Conservation (phyloP, 1,284 basidiomycete genomes). For the Xerocomus cyaneibrunnescens region DNA sequence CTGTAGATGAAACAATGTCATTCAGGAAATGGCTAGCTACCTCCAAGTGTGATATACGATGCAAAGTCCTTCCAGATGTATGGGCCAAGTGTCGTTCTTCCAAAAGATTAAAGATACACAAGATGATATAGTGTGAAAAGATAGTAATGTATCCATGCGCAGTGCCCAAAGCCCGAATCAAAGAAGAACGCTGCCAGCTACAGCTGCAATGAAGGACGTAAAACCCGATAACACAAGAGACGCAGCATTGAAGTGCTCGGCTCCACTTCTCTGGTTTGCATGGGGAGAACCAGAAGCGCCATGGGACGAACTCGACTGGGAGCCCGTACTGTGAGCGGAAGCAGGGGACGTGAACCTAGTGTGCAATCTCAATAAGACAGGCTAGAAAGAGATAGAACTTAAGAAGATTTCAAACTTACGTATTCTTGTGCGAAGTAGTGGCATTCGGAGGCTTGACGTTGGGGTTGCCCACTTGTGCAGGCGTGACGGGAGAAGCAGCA, state of each 20-base stretch:
- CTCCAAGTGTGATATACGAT: not conserved
- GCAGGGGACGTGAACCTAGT: slow-evolving; percentile 5
- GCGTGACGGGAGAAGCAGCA: slow-evolving; percentile 23
- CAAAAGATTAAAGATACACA: slow-evolving; percentile 3
- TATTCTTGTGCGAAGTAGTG: not conserved
- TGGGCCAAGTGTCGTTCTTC: slow-evolving; percentile 4
- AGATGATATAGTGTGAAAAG: not conserved
- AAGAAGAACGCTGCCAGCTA: slow-evolving; percentile 24
- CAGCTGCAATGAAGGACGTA: slow-evolving; percentile 24
- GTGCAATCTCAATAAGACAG: not conserved
- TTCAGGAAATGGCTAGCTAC: slow-evolving; percentile 1
- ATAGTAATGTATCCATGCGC: slow-evolving; percentile 14
- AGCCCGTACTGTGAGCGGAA: not conserved
- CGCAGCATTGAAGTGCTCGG: slow-evolving; percentile 25
- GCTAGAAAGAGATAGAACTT: not conserved
- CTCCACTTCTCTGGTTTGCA: slow-evolving; percentile 37
- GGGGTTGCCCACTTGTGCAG: slow-evolving; percentile 23
- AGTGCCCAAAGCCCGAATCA: slow-evolving; percentile 10
- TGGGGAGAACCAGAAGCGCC: slow-evolving; percentile 25
- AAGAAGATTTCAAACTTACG: slow-evolving; percentile 9
- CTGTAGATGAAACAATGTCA: slow-evolving; percentile 8
- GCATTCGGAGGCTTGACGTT: slow-evolving; percentile 24
- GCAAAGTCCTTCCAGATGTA: not conserved
- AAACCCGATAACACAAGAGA: slow-evolving; percentile 29
- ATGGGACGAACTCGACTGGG: slow-evolving; percentile 12